Evolutionary conservation across 208 protist species (phyloP), one percentile per base, ranked within the genome.

Genomic region (Porcisia hertigi): DNA sequence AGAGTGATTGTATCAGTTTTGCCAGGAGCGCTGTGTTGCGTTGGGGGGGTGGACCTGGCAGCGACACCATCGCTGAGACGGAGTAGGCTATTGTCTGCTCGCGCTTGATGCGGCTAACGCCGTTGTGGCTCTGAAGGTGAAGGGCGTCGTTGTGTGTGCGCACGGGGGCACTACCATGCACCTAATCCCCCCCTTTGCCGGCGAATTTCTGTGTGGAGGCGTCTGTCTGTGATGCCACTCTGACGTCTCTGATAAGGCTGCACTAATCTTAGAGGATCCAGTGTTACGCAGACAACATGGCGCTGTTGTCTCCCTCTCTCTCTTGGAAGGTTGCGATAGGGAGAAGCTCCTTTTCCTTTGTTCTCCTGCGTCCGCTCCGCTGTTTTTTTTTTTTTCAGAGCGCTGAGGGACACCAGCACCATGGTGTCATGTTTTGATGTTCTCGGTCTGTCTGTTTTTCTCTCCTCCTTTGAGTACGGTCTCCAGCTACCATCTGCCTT

Each of bases 1-100:
- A 79, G 3, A 77, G 64, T 9, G 62, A 39, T 43, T 94, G 90
- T 66, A 23, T 92, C 14, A 47, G 71, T 8, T 87, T 86, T 59
- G 80, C 83, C 43, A 55, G 88, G 57, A 60, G 58, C 23, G 41
- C 34, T 39, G 57, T 82, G 58, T 23, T 74, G 69, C 47, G 62
- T 20, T 11, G 1, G 23, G 69, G 55, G 25, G 34, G 43, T 63
- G 30, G 34, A 49, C 73, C 36, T 30, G 55, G 62, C 57, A 43
- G 55, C 60, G 20, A n/a, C 71, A 25, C 57, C 58, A 69, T n/a
- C 45, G 55, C 8, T 2, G 41, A 49, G 59, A 0, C 12, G 8
- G 53, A 49, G 41, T 54, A 72, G 43, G 2, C 60, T 2, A 36
- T 43, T 67, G 39, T 43, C 41, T 52, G 18, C 7, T 49, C 3